Evolutionary conservation across 495 filamentous ascomycete genomes (phyloP).

Genomic region (Rhizodiscina lignyota): DNA sequence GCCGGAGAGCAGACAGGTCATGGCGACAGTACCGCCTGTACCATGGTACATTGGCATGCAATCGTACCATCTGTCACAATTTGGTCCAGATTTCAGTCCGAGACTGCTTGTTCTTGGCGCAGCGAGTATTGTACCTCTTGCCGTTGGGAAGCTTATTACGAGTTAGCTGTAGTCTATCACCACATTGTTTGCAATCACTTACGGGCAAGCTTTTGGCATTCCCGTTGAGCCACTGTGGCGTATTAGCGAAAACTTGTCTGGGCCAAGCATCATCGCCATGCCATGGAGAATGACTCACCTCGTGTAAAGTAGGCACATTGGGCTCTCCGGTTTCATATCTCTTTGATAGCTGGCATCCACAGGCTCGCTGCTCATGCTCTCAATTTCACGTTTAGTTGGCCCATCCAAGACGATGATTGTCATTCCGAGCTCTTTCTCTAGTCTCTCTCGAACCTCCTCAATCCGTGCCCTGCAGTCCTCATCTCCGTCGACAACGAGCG

Average conservation of each 20-base stretch:
- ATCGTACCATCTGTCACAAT: conserved; percentile 49
- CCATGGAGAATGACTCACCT: conserved; percentile 19
- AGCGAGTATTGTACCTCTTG: conserved; percentile 16
- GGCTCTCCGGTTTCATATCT: conserved; percentile 30
- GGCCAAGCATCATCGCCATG: background rate
- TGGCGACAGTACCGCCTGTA: conserved; percentile 42
- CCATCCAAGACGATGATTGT: conserved; percentile 33
- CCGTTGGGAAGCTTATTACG: conserved; percentile 37
- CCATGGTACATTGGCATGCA: conserved; percentile 78
- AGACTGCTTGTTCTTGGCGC: conserved; percentile 15
- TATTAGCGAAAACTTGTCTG: no score
- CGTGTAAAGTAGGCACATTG: conserved; percentile 51
- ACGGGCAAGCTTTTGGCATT: conserved; percentile 41
- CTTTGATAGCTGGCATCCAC: no score
- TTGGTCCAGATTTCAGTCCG: conserved; percentile 20
- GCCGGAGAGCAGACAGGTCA: conserved; percentile 37
- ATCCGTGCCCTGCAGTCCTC: conserved; percentile 34
- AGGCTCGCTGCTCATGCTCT: no score
- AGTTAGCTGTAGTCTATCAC: no score
- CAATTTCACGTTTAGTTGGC: conserved; percentile 29
- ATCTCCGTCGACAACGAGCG: conserved; percentile 53
- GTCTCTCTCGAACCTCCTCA: conserved; percentile 28
- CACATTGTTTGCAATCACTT: no score
- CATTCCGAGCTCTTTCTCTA: conserved; percentile 37
- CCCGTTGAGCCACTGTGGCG: conserved; percentile 51